Evolutionary conservation across 2,329 filamentous ascomycete genomes (phyloP), one percentile per base, ranked within the genome.

Genomic region (Nothopassalora personata): DNA sequence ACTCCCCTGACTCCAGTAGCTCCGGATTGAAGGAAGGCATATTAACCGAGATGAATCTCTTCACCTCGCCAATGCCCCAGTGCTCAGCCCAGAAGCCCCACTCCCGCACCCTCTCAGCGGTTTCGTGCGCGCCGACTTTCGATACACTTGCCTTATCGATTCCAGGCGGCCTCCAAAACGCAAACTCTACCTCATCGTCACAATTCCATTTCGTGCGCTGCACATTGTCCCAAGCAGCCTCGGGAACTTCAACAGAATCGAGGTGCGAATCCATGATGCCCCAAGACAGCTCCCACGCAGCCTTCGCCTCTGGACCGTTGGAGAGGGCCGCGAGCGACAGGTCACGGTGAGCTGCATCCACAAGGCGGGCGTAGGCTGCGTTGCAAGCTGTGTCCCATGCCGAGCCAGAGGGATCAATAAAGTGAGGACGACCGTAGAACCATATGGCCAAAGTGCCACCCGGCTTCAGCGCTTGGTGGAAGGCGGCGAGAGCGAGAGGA

Each of bases 341-440:
- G 10, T 19, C 50, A 5, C 33, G 28, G 31, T 53, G 18, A 9
- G 50, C 50, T 9, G 19, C 31, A 7, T 53, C 31, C 10, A 36
- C 34, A 10, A 36, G 34, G 34, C 34, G 34, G 23, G 33, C 27
- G 11, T 33, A 53, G 13, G 50, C 50, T 5, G 23, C 31, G 50
- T 53, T 53, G 23, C 27, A 30, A n/a, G 50, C 50, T 10, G 27
- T 15, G 28, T 53, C 50, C 50, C 27, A 34, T 1, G 10, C 18
- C 5, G 11, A n/a, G 2, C 50, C 50, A 15, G 28, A 27, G 7
- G 27, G 27, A 6, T 27, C 18, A 28, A 53, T 9, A 15, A 53
- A 33, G 28, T 36, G 50, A 4, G 50, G 50, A 53, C 50, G 50
- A 15, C 50, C 50, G 50, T 53, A 53, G 15, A 53, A 53, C 50